Percentiles rank a stretch among this genome's conserved stretches.
phyloP scores from a whole-genome alignment of 164 flowering plant species.

The Chimonanthus praecox region DNA sequence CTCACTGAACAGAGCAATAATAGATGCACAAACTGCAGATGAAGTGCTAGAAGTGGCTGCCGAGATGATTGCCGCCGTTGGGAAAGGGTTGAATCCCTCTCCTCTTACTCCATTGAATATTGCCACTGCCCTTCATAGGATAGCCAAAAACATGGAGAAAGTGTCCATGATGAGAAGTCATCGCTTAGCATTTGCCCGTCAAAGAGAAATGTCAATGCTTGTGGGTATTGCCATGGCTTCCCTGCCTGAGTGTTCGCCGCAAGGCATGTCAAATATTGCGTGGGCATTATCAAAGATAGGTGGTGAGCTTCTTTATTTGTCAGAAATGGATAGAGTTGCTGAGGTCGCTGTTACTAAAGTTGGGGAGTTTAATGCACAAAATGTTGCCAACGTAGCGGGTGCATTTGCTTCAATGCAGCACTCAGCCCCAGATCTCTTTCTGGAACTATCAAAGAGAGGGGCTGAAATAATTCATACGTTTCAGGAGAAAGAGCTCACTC shows the following conservation, averaged over 20 bases:
- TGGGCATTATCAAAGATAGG: slow-evolving; percentile 99
- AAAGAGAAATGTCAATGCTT: slow-evolving; percentile 87
- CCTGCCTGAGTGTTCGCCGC: slow-evolving; percentile 86
- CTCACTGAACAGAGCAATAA: slow-evolving; percentile 57
- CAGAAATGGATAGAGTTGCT: slow-evolving; percentile 97
- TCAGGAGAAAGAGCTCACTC: slow-evolving; percentile 79
- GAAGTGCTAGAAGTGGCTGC: slow-evolving; percentile 71
- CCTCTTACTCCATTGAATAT: slow-evolving; percentile 86
- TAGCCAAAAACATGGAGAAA: slow-evolving; percentile 97
- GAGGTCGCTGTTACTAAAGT: slow-evolving; percentile 79
- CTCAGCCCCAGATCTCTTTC: slow-evolving; percentile 75
- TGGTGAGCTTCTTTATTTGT: slow-evolving; percentile 77
- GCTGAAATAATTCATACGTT: slow-evolving; percentile 59
- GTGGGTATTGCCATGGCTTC: slow-evolving; percentile 82
- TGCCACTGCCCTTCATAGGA: slow-evolving; percentile 89
- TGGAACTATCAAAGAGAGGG: slow-evolving; percentile 65
- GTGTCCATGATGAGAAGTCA: slow-evolving; percentile 58
- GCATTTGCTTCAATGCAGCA: slow-evolving; percentile 98
- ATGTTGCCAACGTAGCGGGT: slow-evolving; percentile 93
- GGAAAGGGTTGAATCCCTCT: slow-evolving; percentile 88
- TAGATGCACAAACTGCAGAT: slow-evolving; percentile 78
- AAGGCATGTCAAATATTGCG: slow-evolving; percentile 83
- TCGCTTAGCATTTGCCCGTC: slow-evolving; percentile 83
- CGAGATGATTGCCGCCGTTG: slow-evolving; percentile 70
- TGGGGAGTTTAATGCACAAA: slow-evolving; percentile 86